A percentile compares a stretch with the other conserved stretches of the same genome.
These are phyloP conservation scores for Solanum stenotomum DNA, from an alignment of 257 asterid species.

Conservation along the genomic window DNA sequence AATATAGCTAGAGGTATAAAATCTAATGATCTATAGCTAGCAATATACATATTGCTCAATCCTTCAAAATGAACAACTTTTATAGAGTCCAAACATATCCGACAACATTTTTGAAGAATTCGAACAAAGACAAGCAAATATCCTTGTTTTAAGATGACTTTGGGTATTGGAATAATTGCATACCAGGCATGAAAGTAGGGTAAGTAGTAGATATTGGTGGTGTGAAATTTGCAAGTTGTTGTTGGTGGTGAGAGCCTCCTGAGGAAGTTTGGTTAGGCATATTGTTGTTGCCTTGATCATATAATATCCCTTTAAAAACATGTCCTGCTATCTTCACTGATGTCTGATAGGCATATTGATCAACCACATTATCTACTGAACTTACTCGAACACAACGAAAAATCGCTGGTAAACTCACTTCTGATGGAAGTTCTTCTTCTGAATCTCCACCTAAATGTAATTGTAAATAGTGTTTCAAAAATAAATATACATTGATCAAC, in stretches of 20 bases:
- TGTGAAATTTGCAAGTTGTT: not conserved
- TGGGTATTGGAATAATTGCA: slow-evolving; percentile 28
- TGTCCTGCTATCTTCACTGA: slow-evolving; percentile 56
- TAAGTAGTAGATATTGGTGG: slow-evolving; percentile 2
- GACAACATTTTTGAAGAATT: not conserved
- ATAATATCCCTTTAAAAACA: slow-evolving; percentile 51
- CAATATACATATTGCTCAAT: not conserved
- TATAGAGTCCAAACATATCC: not conserved
- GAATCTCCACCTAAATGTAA: slow-evolving; percentile 7
- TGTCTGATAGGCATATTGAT: slow-evolving; percentile 61
- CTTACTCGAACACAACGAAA: slow-evolving; percentile 60
- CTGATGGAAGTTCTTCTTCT: slow-evolving; percentile 49
- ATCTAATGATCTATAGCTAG: not conserved
- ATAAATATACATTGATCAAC: not conserved
- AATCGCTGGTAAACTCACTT: slow-evolving; percentile 42
- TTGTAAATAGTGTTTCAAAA: not conserved
- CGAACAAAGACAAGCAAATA: not conserved
- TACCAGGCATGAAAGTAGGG: slow-evolving; percentile 9
- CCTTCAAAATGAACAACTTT: not conserved
- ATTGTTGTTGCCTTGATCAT: slow-evolving; percentile 43
- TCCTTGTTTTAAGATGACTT: slow-evolving; percentile 9
- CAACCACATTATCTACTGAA: slow-evolving; percentile 45
- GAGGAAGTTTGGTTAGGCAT: slow-evolving; percentile 34
- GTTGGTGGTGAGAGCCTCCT: not conserved
- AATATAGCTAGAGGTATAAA: not conserved